Evolutionary conservation across 2,329 filamentous ascomycete genomes (phyloP), one percentile per base, ranked within the genome.

Genomic region (Chrysoporthe puriensis): DNA sequence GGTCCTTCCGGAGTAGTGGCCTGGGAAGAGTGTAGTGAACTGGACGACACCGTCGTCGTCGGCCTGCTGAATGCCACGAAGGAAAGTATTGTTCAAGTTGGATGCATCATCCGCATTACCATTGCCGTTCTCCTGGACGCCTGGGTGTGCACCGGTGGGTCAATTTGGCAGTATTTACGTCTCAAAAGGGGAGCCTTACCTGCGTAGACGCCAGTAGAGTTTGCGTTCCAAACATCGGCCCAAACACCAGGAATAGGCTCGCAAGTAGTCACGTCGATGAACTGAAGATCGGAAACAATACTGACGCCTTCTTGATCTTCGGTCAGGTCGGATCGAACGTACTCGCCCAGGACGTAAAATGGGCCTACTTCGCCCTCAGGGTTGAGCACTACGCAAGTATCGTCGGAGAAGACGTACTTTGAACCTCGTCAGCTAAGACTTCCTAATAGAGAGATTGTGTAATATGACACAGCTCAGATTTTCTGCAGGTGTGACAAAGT

Each of bases 41-140:
- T 78, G 75, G 4, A 77, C 77, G 1, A 82, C 77, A 52, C 82
- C 82, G 2, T 80, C 74, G 0, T 64, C 43, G 71, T 83, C 77
- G 43, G 78, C 80, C 59, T 76, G 68, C 70, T 83, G 81, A 63
- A 83, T 76, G 34, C 81, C 82, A 21, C 82, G 81, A 26, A 83
- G 74, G 71, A 78, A 81, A 14, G 81, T 83, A 2, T 73, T 74
- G 73, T 83, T 74, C 7, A 83, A 72, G 60, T 81, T 80, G 43
- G 42, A 60, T 5, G 56, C 54, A 34, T 64, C 67, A 16, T 56
- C 54, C 2, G 26, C 9, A 57, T 71, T 69, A 0, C 74, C 72
- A 66, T 81, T 79, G 59, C 73, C 74, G 11, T 62, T 69, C 21
- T 70, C 72, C 14, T 69, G 71, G 8, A 80, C 73, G 21, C 57